Evolutionary conservation across 1,284 basidiomycete species (phyloP), one percentile per base, ranked within the genome.

Genomic region (Leccinum fallax): DNA sequence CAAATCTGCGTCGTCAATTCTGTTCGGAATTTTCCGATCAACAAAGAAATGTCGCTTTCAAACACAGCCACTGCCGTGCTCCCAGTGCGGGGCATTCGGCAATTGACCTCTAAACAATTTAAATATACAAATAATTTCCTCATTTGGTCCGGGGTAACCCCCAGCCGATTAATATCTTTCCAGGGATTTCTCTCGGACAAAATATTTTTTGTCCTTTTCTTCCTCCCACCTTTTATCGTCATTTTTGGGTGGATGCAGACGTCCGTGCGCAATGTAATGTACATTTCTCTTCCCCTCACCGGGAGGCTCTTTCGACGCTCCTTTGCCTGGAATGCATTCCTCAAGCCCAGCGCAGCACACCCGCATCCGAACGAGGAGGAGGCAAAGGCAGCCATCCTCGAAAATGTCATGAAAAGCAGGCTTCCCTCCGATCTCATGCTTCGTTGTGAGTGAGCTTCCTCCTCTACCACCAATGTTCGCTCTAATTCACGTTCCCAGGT

Each of bases 361-460:
- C 69, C 72, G 7, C 55, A 77, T 36, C 81, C 85, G 63, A 80
- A 75, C 54, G 83, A 88, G 69, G 90, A 93, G 73, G 89, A 92
- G 28, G 83, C 87, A 2, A 86, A 87, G 69, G 83, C 82, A 32
- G 87, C 87, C 54, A 88, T 93, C 63, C 77, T 93, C 56, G 91
- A 92, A 68, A 92, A 89, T 66, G 86, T 90, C 59, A 88, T 92
- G 83, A 90, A 91, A 71, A 89, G 89, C 48, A 83, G 91, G 59
- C 89, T 92, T 65, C 88, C 90, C 43, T 82, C 89, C 26, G 92
- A 93, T 69, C 85, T 93, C 63, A 89, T 92, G 87, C 80, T 93
- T 59, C 85, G 92, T 65, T 93, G 92, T 93, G 73, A 79, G 89
- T 82, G 60, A 46, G 61, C 55, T 63, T 51, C 58, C 30, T 30